Percentiles rank a stretch among this genome's conserved stretches.
Conservation (phyloP, 495 filamentous ascomycete genomes). For the Poronia punctata region DNA sequence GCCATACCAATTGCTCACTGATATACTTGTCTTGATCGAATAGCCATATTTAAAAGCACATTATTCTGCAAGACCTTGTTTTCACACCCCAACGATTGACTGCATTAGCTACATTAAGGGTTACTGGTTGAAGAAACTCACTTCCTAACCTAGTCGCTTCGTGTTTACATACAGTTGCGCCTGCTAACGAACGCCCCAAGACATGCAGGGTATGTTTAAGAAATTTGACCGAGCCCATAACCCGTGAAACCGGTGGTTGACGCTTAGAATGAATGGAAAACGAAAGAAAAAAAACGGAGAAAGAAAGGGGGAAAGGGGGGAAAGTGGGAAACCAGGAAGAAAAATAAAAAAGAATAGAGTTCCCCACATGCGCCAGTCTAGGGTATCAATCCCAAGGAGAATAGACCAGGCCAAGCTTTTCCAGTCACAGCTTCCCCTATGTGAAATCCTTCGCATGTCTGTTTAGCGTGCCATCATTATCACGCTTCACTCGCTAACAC, state of each 20-base stretch:
- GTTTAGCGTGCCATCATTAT: neutral
- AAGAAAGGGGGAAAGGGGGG: conserved; percentile 2
- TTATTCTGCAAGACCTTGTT: no score
- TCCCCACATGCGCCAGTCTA: conserved; percentile 12
- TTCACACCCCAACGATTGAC: no score
- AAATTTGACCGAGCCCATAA: no score
- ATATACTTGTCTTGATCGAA: no score
- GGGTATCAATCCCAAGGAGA: conserved; percentile 11
- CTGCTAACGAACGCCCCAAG: conserved; percentile 9
- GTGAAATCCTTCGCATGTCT: conserved; percentile 10
- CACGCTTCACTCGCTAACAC: conserved; percentile 28
- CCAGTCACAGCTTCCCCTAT: neutral
- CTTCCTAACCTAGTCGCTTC: no score
- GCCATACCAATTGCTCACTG: no score
- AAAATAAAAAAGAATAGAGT: conserved; percentile 9
- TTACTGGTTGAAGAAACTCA: no score
- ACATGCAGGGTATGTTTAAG: conserved; percentile 8
- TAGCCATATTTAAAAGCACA: no score
- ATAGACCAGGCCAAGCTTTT: conserved; percentile 12
- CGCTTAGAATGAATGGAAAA: no score
- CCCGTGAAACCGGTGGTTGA: no score
- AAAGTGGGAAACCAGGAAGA: conserved; percentile 7
- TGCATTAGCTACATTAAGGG: no score
- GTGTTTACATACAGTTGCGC: no score
- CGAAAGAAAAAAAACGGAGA: conserved; percentile 2